phyloP scores from a whole-genome alignment of 257 asterid genomes.

The Solanum paucissectum region DNA sequence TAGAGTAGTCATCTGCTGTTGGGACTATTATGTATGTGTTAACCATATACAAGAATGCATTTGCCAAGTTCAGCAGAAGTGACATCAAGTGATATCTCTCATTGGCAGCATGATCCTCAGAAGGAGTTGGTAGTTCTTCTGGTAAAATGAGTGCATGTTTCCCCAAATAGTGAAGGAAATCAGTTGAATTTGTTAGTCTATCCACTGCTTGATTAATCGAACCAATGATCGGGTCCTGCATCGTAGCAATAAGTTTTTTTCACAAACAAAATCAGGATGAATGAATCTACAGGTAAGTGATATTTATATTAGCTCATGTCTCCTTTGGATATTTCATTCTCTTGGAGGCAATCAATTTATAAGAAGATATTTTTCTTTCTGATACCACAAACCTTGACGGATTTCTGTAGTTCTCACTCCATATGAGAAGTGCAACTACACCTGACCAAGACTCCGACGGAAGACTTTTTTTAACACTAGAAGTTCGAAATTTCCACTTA shows the following conservation, averaged over 20 bases:
- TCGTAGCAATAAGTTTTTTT: neutral
- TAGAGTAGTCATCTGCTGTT: slow-evolving; percentile 94
- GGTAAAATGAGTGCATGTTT: slow-evolving; percentile 98
- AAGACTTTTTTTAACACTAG: neutral
- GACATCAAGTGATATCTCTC: slow-evolving; percentile 81
- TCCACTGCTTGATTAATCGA: slow-evolving; percentile 66
- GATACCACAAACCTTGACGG: neutral
- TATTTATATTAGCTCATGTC: neutral
- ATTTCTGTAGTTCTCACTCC: neutral
- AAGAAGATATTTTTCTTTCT: neutral
- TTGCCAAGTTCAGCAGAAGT: slow-evolving; percentile 77
- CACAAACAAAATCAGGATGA: neutral
- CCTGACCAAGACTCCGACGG: neutral
- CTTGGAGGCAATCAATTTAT: neutral
- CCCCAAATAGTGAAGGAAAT: slow-evolving; percentile 74
- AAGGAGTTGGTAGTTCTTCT: slow-evolving; percentile 61
- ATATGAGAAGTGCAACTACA: neutral
- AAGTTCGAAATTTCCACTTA: neutral
- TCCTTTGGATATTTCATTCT: neutral
- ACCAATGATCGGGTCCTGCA: slow-evolving; percentile 92
- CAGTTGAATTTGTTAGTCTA: slow-evolving; percentile 75
- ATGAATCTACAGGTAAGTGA: neutral
- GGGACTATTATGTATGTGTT: slow-evolving; percentile 95
- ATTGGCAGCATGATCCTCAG: slow-evolving; percentile 54
- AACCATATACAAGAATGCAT: slow-evolving; percentile 94